A percentile compares a stretch with the other conserved stretches of the same genome.
Conservation (phyloP, 192 early-diverging fungal genomes). For the Gryganskiella cystojenkinii region DNA sequence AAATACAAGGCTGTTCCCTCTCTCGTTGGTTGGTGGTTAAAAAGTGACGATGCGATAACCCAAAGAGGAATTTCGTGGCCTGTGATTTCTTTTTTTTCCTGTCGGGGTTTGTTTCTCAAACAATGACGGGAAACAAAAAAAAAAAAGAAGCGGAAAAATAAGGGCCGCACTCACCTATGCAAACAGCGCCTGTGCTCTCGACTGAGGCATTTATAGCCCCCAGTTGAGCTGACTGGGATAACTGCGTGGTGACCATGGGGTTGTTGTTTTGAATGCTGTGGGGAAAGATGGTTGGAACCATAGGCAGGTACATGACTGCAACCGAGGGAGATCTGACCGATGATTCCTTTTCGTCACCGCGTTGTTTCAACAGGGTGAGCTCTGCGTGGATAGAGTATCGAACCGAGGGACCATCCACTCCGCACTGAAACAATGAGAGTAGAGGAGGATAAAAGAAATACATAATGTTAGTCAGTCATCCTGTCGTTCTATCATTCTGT, state of each 20-base stretch:
- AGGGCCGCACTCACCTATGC: conserved; percentile 37
- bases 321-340: conserved; percentile 10
- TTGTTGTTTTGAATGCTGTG: neutral
- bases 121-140: too few relatives aligned
- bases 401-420: conserved; percentile 7
- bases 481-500: too few relatives aligned
- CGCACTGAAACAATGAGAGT: neutral
- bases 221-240: neutral
- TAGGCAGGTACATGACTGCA: conserved; percentile 24
- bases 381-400: conserved; percentile 21
- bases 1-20: too few relatives aligned
- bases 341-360: too few relatives aligned
- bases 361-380: too few relatives aligned
- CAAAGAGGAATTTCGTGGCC: neutral
- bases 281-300: conserved; percentile 16
- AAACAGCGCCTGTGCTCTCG: conserved; percentile 11
- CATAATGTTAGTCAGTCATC: too few relatives aligned
- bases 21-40: too few relatives aligned
- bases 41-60: too few relatives aligned
- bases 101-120: neutral
- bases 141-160: too few relatives aligned
- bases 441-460: neutral
- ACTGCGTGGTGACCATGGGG: neutral
- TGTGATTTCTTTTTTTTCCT: neutral
- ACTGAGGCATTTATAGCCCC: conserved; percentile 21